Percentiles rank a stretch among this genome's conserved stretches.
Evolutionary conservation across 1,139 yeast species (phyloP).

Genomic region (Magnusiomyces suaveolens): DNA sequence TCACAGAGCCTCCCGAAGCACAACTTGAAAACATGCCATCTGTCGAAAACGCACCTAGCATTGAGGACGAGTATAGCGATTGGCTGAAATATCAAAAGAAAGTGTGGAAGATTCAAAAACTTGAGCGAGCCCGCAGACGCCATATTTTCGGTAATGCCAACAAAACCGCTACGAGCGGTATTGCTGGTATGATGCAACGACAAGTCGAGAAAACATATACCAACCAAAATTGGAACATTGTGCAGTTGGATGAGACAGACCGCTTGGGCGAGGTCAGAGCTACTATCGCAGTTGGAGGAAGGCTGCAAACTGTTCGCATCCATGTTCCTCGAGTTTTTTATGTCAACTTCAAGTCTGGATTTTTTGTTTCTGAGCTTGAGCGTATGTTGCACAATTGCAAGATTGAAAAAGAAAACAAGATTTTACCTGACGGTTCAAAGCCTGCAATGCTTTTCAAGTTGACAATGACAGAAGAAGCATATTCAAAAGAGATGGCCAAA

Average conservation of each 20-base stretch:
- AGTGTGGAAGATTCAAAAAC: conserved; percentile 72
- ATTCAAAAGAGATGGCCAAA: conserved; percentile 45
- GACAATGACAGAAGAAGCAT: conserved; percentile 57
- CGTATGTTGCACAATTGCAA: conserved; percentile 42
- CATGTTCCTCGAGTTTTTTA: conserved; percentile 67
- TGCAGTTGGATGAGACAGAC: conserved; percentile 47
- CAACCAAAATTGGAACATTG: conserved; percentile 72
- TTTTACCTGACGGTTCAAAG: conserved; percentile 63
- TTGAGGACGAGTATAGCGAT: conserved; percentile 62
- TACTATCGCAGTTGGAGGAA: conserved; percentile 56
- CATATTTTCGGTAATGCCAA: conserved; percentile 59
- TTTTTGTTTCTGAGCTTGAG: conserved; percentile 32
- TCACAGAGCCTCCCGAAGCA: conserved; percentile 19
- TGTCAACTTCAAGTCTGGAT: conserved; percentile 49
- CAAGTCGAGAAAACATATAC: conserved; percentile 59
- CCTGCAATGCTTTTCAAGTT: conserved; percentile 50
- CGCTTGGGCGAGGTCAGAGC: conserved; percentile 69
- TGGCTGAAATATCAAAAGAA: conserved; percentile 74
- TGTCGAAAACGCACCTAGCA: conserved; percentile 42
- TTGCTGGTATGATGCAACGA: conserved; percentile 60
- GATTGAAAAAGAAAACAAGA: conserved; percentile 46
- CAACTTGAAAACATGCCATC: conserved; percentile 36
- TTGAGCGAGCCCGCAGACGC: conserved; percentile 59
- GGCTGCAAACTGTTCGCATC: conserved; percentile 63
- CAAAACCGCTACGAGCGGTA: conserved; percentile 38